Percentiles rank a stretch among this genome's conserved stretches.
Evolutionary conservation across 2,329 filamentous ascomycete genomes (phyloP).

Genomic region (Aureobasidium sp.): DNA sequence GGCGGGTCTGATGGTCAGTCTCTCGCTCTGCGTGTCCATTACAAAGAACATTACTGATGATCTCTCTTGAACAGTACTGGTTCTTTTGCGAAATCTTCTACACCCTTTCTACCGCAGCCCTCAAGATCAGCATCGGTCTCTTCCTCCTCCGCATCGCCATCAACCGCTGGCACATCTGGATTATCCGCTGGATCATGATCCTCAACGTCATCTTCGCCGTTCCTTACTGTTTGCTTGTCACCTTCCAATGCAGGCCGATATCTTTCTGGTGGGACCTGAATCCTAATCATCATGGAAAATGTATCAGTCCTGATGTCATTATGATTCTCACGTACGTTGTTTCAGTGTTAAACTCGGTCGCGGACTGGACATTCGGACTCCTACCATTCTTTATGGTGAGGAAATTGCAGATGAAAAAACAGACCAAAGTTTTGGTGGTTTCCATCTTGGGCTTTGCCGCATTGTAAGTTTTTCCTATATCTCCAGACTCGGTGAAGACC

Average conservation of each 20-base stretch:
- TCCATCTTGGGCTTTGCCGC: conserved; percentile 45
- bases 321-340: conserved; percentile 43
- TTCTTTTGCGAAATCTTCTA: conserved; percentile 65
- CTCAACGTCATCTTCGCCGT: conserved; percentile 50
- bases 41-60: background rate
- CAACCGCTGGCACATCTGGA: conserved; percentile 47
- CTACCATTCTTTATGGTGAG: conserved; percentile 47
- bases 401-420: conserved; percentile 43
- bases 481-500: no score
- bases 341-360: conserved; percentile 42
- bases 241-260: conserved; percentile 61
- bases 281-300: conserved; percentile 42
- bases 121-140: conserved; percentile 60
- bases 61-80: conserved; percentile 41
- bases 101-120: conserved; percentile 50
- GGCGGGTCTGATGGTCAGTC: conserved; percentile 13
- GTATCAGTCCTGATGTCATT: conserved; percentile 51
- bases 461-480: conserved; percentile 28
- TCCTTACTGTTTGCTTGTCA: conserved; percentile 56
- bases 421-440: conserved; percentile 42
- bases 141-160: conserved; percentile 60
- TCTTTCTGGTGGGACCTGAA: conserved; percentile 56
- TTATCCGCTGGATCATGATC: conserved; percentile 54
- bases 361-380: conserved; percentile 46
- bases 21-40: no score